Evolutionary conservation across 2,329 filamentous ascomycete species (phyloP).

Genomic region (Fusarium globosum): DNA sequence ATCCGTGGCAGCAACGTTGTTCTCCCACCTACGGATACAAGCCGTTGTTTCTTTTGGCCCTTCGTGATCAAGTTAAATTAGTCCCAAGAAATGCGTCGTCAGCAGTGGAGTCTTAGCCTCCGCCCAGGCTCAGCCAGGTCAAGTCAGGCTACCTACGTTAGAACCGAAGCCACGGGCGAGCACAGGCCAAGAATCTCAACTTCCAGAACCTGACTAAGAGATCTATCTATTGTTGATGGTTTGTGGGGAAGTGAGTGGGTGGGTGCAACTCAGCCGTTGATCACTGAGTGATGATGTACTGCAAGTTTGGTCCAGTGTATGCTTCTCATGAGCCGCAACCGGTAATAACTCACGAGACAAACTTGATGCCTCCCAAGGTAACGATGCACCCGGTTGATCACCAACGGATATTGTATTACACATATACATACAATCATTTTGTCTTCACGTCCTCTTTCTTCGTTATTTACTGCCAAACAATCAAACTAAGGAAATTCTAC

Average conservation of each 20-base stretch:
- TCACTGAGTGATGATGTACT: not conserved
- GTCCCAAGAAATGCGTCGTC: slow-evolving; percentile 33
- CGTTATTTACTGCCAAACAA: not conserved
- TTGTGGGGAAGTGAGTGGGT: slow-evolving; percentile 8
- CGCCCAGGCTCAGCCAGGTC: not conserved
- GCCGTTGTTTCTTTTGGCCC: not conserved
- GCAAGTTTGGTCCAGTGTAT: not conserved
- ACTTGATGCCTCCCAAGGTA: slow-evolving; percentile 8
- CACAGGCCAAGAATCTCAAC: slow-evolving; percentile 15
- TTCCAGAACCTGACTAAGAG: not conserved
- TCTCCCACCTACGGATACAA: not conserved
- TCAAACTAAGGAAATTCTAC: not conserved
- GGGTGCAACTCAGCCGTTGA: slow-evolving; percentile 1
- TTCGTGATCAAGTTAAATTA: slow-evolving; percentile 20
- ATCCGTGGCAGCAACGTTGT: slow-evolving; percentile 1
- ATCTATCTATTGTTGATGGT: not conserved
- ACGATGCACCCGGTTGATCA: slow-evolving; percentile 3
- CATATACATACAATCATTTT: not conserved
- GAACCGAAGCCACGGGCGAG: slow-evolving; percentile 6
- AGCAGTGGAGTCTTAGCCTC: slow-evolving; percentile 31
- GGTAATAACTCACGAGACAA: slow-evolving; percentile 31
- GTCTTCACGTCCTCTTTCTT: not conserved
- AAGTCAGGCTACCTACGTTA: not conserved
- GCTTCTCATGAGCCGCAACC: slow-evolving; percentile 6
- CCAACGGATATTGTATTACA: not conserved